These are phyloP conservation scores for Trichosanthes truncata DNA, from an alignment of 306 rosid genomes.

Conservation along the genomic window DNA sequence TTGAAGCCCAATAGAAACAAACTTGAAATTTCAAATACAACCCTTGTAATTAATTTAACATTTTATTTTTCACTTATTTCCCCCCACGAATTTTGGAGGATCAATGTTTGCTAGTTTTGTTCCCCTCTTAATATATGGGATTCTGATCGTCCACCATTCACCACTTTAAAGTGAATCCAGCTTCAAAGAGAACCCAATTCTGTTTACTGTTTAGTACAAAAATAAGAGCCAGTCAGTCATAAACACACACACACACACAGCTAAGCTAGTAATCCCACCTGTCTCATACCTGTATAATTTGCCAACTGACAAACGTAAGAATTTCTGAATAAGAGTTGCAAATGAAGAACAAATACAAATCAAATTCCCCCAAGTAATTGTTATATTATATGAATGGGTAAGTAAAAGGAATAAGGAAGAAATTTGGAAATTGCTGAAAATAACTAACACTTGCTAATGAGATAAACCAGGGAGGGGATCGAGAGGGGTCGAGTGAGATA, in stretches of 20 bases:
- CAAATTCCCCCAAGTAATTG: neutral
- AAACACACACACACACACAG: neutral
- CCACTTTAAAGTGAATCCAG: too few species aligned
- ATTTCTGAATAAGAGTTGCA: neutral
- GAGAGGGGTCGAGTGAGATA: neutral
- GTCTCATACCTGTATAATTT: neutral
- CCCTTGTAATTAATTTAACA: neutral
- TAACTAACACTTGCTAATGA: neutral
- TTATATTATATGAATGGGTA: slow-evolving; percentile 8
- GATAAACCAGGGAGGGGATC: neutral
- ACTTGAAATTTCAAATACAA: too few species aligned
- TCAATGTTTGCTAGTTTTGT: neutral
- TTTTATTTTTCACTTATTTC: neutral
- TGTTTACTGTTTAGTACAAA: neutral
- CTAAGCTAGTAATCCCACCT: neutral
- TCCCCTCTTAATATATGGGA: neutral
- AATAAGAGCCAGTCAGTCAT: neutral
- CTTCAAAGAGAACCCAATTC: neutral
- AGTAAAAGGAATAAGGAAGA: neutral
- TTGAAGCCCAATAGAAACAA: too few species aligned
- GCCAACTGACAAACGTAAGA: neutral
- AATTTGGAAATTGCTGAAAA: neutral
- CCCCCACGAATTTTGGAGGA: neutral
- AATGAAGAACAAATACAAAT: slow-evolving; percentile 1
- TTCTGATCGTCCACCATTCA: neutral